Evolutionary conservation across 1,284 basidiomycete genomes (phyloP), one percentile per base, ranked within the genome.

Genomic region (Trametes hirsuta): DNA sequence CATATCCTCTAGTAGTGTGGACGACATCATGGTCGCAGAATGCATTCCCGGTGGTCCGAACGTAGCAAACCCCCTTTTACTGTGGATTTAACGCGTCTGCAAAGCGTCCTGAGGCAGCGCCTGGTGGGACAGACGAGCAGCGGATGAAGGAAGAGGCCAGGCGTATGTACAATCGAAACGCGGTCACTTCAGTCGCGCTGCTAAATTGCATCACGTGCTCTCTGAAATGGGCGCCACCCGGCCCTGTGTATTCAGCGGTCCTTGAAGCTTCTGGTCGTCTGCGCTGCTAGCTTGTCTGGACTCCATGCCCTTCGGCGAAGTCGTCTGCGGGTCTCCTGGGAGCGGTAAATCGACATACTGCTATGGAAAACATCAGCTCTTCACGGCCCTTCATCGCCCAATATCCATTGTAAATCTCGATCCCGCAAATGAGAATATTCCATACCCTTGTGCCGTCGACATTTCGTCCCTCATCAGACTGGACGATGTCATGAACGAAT

Each of bases 271-370:
- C 37, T 6, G 21, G 5, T 6, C 10, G 11, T 37, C 11, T 4
- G n/a, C 48, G 4, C 48, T 40, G 11, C 25, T 40, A 14, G 14
- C 15, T 15, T 40, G 6, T 40, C 48, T 14, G 10, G 9, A 2
- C 24, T 15, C 41, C 54, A 93, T 93, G 91, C 87, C 90, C 4
- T 94, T 93, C 69, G 91, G 91, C 39, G 91, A 94, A 75, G 78
- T 96, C 54, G 92, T 98, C 51, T 94, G 94, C 62, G 95, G 95
- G 14, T 91, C 95, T 15, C 95, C 95, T 18, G 95, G 95, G 9
- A 91, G 91, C 41, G 95, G 95, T 24, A 98, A 97, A 80, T 93
- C 94, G 1, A 97, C 95, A 0, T 97, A 97, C 72, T 95, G 94
- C 75, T 86, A 93, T 71, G 95, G 95, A 47, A 93, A 97, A 79